A percentile compares a stretch with the other conserved stretches of the same genome.
Conservation (phyloP, 2,329 filamentous ascomycete genomes). For the Cytospora mali region DNA sequence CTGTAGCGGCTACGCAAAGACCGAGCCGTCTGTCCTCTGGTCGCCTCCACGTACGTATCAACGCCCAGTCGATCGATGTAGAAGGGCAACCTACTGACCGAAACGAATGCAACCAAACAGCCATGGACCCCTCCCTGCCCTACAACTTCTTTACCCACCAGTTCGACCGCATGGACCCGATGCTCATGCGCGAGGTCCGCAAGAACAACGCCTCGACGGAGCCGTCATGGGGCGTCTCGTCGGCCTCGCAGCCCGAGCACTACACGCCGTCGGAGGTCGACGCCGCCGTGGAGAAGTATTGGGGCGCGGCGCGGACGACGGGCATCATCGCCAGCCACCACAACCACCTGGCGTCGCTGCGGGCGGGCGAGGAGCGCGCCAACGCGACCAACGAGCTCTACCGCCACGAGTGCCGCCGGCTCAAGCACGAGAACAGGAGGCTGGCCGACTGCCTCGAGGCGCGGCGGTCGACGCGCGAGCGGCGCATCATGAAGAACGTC, state of each 20-base stretch:
- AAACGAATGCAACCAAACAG: conserved; percentile 15
- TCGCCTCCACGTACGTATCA: conserved; percentile 18
- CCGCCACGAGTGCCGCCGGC: conserved; percentile 11
- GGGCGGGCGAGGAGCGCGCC: conserved; percentile 13
- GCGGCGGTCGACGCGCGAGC: conserved; percentile 12
- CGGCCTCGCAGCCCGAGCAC: not conserved
- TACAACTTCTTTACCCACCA: conserved; percentile 31
- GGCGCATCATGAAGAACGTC: conserved; percentile 20
- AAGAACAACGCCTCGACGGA: conserved; percentile 28
- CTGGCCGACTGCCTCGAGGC: conserved; percentile 23
- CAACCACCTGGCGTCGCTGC: conserved; percentile 11
- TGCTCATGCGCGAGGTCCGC: conserved; percentile 32
- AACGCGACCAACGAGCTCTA: conserved; percentile 17
- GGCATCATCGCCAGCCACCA: conserved; percentile 17
- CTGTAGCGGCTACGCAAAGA: conserved; percentile 22
- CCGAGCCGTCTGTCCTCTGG: conserved; percentile 24
- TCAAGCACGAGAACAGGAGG: conserved; percentile 26
- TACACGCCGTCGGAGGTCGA: conserved; percentile 26
- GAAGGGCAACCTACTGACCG: conserved; percentile 30
- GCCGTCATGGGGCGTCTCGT: conserved; percentile 19
- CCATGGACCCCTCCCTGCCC: conserved; percentile 14
- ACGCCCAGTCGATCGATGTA: conserved; percentile 15
- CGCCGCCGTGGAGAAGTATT: conserved; percentile 26
- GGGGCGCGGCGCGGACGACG: conserved; percentile 15
- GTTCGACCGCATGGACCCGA: conserved; percentile 40